Evolutionary conservation across 345 rosid species (phyloP), one percentile per base, ranked within the genome.

Genomic region (Citrus mangshanensis): DNA sequence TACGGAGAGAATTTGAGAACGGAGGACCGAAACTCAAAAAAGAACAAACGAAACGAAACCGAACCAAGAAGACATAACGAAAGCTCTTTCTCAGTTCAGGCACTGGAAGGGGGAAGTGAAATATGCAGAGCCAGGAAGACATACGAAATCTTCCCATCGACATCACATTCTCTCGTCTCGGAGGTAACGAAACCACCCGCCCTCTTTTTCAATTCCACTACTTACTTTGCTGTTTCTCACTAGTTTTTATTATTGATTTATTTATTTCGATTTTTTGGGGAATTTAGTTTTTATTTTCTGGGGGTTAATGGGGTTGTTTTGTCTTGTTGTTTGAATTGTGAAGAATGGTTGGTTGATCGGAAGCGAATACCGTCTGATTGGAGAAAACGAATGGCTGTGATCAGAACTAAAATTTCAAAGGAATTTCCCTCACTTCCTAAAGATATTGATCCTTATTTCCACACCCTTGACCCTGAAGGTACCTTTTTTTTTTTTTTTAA

Each of bases 301-400:
- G 51, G 34, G 73, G 51, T 19, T n/a, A 24, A 1, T 13, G 60
- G 54, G 55, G 22, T 51, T 61, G 0, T 70, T 9, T 38, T 76
- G 4, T 67, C 71, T n/a, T 28, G 62, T 9, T 51, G 35, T 80
- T 73, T 74, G 68, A 38, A 49, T 82, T 21, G 60, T 59, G 87
- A 83, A 93, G 98, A 96, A 80, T 96, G 98, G 99, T 77, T 93
- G 86, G 96, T 93, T 80, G 99, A 96, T 90, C 97, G 98, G 82
- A 96, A 94, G 89, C 87, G 95, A 79, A 84, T 92, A 58, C 98
- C 98, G 37, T 82, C 93, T 70, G 98, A 92, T 90, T 95, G 97
- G 97, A 82, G 99, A 79, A 94, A 94, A 85, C 89, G 87, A 77
- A 81, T 94, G 72, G 92, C 89, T 4, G 88, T 84, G 80, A 83